Percentiles rank a stretch among this genome's conserved stretches.
phyloP scores from a whole-genome alignment of 495 filamentous ascomycete genomes.

The Pyrenopolyporus hunteri region DNA sequence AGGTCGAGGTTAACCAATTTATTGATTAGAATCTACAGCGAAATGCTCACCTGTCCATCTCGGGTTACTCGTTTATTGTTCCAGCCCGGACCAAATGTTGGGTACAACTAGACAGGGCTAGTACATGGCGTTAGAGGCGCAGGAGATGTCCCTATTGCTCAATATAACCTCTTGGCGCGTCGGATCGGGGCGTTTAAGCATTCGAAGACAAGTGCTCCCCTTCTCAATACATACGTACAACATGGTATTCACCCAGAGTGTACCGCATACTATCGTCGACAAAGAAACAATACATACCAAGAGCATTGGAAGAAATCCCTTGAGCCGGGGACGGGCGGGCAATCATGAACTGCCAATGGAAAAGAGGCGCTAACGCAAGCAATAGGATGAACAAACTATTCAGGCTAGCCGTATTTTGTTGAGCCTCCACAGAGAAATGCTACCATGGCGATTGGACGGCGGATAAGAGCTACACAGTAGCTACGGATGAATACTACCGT shows the following conservation, averaged over 20 bases:
- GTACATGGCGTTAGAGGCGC: constrained; percentile 21
- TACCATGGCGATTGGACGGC: constrained; percentile 15
- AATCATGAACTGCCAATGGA: constrained; percentile 25
- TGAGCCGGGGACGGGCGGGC: constrained; percentile 18
- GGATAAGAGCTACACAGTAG: constrained; percentile 2
- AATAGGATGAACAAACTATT: constrained; percentile 29
- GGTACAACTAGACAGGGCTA: constrained; percentile 18
- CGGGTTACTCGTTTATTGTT: constrained; percentile 6
- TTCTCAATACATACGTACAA: not conserved
- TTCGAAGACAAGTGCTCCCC: not conserved
- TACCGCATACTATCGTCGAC: not conserved
- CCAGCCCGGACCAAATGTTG: constrained; percentile 8
- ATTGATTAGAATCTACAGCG: not conserved
- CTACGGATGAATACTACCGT: constrained; percentile 22
- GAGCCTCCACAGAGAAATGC: constrained; percentile 32
- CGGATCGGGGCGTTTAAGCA: not conserved
- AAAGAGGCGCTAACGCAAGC: constrained; percentile 35
- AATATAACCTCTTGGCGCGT: constrained; percentile 12
- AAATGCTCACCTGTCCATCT: not conserved
- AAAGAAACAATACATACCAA: not conserved
- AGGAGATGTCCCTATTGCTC: constrained; percentile 23
- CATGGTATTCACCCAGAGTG: constrained; percentile 8
- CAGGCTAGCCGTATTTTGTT: constrained; percentile 32
- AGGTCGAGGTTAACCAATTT: constrained; percentile 13
- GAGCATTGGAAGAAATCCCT: constrained; percentile 15